A percentile compares a stretch with the other conserved stretches of the same genome.
Conservation (phyloP, 2,329 filamentous ascomycete species). For the Fusarium mexicanum region DNA sequence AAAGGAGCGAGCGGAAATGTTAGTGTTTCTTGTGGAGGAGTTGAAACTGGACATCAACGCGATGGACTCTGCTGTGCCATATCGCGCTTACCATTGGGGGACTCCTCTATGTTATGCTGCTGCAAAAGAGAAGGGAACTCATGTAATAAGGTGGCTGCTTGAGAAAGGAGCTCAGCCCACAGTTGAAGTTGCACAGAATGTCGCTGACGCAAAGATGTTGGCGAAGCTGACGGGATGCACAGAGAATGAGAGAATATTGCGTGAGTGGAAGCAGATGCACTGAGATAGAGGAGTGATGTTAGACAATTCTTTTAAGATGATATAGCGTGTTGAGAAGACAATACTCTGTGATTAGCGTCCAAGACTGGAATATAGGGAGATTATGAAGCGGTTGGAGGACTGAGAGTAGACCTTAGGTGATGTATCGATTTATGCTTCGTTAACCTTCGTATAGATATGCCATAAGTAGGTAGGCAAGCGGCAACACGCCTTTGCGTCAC, state of each 20-base stretch:
- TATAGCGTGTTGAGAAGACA: background rate
- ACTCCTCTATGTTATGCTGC: background rate
- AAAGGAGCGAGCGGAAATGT: background rate
- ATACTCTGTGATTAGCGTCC: background rate
- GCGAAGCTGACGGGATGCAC: background rate
- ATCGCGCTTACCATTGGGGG: background rate
- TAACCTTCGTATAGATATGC: rapidly evolving
- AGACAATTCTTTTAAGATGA: too few species aligned
- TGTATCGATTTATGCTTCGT: too few species aligned
- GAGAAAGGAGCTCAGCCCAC: background rate
- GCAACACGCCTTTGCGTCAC: too few species aligned
- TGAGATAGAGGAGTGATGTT: background rate
- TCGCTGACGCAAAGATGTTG: background rate
- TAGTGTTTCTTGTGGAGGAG: background rate
- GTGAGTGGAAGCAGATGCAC: background rate
- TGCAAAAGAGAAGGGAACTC: background rate
- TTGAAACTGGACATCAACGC: background rate
- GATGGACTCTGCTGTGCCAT: background rate
- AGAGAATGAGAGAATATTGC: background rate
- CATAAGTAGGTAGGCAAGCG: too few species aligned
- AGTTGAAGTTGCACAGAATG: background rate
- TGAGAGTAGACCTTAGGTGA: too few species aligned
- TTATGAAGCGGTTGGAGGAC: too few species aligned
- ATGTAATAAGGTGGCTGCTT: background rate
- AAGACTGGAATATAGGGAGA: too few species aligned